phyloP scores from a whole-genome alignment of 2,329 filamentous ascomycete species.

The Monilinia laxa region DNA sequence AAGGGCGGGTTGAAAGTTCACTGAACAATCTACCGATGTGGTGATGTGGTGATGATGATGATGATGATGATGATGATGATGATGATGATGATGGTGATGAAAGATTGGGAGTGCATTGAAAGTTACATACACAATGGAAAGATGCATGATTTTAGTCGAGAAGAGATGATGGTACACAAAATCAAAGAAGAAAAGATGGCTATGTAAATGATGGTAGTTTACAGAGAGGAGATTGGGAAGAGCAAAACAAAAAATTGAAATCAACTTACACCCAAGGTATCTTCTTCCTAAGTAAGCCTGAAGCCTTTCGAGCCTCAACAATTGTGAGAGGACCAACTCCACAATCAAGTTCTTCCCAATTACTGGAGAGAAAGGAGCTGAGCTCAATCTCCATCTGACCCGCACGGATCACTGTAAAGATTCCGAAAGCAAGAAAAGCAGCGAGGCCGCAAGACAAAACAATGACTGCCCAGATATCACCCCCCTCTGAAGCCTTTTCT shows the following conservation, averaged over 20 bases:
- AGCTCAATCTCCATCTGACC: background rate
- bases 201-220: background rate
- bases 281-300: background rate
- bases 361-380: background rate
- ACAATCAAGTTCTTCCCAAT: background rate
- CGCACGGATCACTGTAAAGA: background rate
- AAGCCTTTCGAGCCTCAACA: background rate
- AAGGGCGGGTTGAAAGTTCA: no score
- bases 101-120: background rate
- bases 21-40: no score
- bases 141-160: background rate
- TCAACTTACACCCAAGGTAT: background rate
- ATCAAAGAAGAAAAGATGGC: background rate
- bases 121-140: background rate
- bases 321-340: background rate
- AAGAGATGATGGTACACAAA: background rate
- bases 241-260: background rate
- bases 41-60: no score
- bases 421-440: background rate
- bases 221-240: background rate
- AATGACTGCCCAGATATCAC: constrained; percentile 13
- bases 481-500: background rate
- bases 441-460: background rate
- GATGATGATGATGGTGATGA: no score
- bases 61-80: no score